These are phyloP conservation scores for Colletotrichum cuscutae DNA, from an alignment of 2,329 filamentous ascomycete species.

Conservation along the genomic window DNA sequence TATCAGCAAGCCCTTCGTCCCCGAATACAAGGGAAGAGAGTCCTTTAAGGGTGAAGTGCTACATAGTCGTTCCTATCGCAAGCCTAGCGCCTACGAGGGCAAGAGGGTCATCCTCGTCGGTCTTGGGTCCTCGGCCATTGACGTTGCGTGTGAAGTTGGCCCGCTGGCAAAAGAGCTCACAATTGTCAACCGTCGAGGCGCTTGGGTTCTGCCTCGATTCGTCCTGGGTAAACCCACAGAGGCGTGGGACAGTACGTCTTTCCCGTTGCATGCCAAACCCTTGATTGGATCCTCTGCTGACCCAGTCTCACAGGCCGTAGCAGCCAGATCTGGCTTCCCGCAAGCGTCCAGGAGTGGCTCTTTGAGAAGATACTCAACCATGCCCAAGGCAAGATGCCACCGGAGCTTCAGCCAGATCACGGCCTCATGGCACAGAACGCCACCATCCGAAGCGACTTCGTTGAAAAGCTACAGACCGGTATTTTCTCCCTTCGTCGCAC, in stretches of 20 bases:
- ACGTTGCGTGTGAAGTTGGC: constrained; percentile 50
- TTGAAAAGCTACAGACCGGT: constrained; percentile 46
- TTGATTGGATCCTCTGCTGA: neutral
- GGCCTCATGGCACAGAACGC: constrained; percentile 46
- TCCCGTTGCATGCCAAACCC: neutral
- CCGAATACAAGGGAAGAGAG: constrained; percentile 44
- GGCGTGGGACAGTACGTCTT: constrained; percentile 45
- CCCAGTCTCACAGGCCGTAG: constrained; percentile 37
- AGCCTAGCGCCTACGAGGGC: constrained; percentile 45
- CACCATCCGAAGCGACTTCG: constrained; percentile 43
- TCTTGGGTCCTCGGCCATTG: constrained; percentile 50
- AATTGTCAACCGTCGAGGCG: constrained; percentile 49
- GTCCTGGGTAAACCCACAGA: constrained; percentile 48
- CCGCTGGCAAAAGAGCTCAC: constrained; percentile 46
- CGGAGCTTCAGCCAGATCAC: constrained; percentile 46
- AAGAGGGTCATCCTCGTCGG: constrained; percentile 50
- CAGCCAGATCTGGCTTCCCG: constrained; percentile 43
- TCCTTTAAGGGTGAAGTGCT: constrained; percentile 46
- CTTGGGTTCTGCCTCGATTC: constrained; percentile 51
- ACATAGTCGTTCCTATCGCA: constrained; percentile 50
- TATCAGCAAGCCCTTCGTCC: constrained; percentile 43
- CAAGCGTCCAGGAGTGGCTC: constrained; percentile 40
- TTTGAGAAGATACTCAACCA: constrained; percentile 44
- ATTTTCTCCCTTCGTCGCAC: constrained; percentile 46
- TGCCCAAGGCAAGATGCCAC: constrained; percentile 44